Percentiles rank a stretch among this genome's conserved stretches.
These are phyloP conservation scores for Penicillium sp. DNA, from an alignment of 2,329 filamentous ascomycete species.

Conservation along the genomic window DNA sequence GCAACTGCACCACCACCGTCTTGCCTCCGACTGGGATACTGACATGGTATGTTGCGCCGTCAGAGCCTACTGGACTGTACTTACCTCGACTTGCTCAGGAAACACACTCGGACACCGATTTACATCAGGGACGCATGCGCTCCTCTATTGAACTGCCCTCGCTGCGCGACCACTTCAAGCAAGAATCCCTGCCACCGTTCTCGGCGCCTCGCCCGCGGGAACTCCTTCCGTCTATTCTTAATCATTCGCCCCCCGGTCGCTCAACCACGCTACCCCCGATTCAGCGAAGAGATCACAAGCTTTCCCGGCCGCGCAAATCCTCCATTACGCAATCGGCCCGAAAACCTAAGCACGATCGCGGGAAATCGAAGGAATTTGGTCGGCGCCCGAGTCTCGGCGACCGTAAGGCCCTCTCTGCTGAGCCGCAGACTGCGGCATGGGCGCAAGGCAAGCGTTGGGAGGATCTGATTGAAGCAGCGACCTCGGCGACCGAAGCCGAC, in stretches of 20 bases:
- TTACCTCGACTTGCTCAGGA: conserved; percentile 48
- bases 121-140: conserved; percentile 57
- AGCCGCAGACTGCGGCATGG: conserved; percentile 68
- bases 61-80: conserved; percentile 4
- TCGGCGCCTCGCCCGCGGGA: conserved; percentile 62
- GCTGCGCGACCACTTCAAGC: conserved; percentile 62
- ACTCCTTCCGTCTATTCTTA: conserved; percentile 73
- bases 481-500: conserved; percentile 83
- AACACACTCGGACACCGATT: conserved; percentile 66
- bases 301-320: conserved; percentile 71
- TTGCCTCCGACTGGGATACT: conserved; percentile 71
- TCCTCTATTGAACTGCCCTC: conserved; percentile 67
- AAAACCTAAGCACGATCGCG: conserved; percentile 73
- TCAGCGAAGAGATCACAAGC: conserved; percentile 62
- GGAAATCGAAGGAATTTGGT: conserved; percentile 68
- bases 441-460: conserved; percentile 86
- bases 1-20: conserved; percentile 73
- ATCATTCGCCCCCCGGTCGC: conserved; percentile 73
- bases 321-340: conserved; percentile 76
- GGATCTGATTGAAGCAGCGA: conserved; percentile 89
- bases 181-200: conserved; percentile 64
- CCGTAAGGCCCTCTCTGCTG: conserved; percentile 78
- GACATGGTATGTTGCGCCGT: conserved; percentile 58
- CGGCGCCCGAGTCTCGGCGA: conserved; percentile 69
- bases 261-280: conserved; percentile 84